Percentiles rank a stretch among this genome's conserved stretches.
Evolutionary conservation across 2,329 filamentous ascomycete species (phyloP).

Genomic region (Pyrenophora seminiperda): DNA sequence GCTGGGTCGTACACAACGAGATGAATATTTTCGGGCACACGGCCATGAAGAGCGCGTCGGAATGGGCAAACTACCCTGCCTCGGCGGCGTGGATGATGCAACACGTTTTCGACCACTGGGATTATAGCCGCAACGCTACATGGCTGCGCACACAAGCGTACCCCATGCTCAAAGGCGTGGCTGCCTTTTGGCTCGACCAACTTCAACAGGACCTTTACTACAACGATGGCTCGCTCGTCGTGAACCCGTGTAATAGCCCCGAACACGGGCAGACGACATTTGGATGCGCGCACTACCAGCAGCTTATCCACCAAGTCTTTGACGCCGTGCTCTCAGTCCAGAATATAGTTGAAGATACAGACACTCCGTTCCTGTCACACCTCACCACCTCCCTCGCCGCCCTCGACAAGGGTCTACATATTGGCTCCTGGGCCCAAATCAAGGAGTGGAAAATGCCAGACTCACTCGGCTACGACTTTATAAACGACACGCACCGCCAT

Average conservation of each 20-base stretch:
- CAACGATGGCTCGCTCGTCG: slow-evolving; percentile 59
- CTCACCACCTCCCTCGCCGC: slow-evolving; percentile 52
- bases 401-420: slow-evolving; percentile 59
- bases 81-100: slow-evolving; percentile 65
- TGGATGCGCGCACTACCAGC: slow-evolving; percentile 60
- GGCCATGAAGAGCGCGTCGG: slow-evolving; percentile 54
- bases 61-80: slow-evolving; percentile 53
- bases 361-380: slow-evolving; percentile 42
- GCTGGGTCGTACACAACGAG: slow-evolving; percentile 63
- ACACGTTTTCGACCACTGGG: slow-evolving; percentile 63
- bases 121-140: slow-evolving; percentile 55
- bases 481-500: slow-evolving; percentile 58
- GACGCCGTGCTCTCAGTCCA: slow-evolving; percentile 32
- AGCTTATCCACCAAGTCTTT: slow-evolving; percentile 54
- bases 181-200: slow-evolving; percentile 62
- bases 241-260: slow-evolving; percentile 64
- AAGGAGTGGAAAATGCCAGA: slow-evolving; percentile 58
- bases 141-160: slow-evolving; percentile 58
- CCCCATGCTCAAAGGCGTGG: slow-evolving; percentile 59
- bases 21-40: slow-evolving; percentile 66
- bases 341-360: slow-evolving; percentile 24
- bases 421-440: slow-evolving; percentile 52
- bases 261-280: slow-evolving; percentile 60
- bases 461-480: slow-evolving; percentile 47
- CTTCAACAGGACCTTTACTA: slow-evolving; percentile 58